These are phyloP conservation scores for Emydomyces testavorans DNA, from an alignment of 2,329 filamentous ascomycete species.

Conservation along the genomic window DNA sequence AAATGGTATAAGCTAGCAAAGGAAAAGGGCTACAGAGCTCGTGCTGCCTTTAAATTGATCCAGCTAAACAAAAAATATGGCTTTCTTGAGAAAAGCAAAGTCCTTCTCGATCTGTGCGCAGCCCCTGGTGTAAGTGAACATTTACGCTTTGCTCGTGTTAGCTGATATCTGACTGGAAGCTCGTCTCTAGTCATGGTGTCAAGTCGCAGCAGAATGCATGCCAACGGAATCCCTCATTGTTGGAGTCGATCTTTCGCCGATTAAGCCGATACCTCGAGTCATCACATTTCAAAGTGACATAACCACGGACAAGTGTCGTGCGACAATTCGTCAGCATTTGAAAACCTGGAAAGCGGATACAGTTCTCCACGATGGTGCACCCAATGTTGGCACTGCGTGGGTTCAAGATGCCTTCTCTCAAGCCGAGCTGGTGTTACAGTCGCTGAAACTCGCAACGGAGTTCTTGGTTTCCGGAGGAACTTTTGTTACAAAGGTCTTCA, in stretches of 20 bases:
- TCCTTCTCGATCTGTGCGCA: constrained; percentile 92
- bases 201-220: constrained; percentile 94
- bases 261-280: constrained; percentile 86
- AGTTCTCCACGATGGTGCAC: constrained; percentile 91
- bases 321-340: constrained; percentile 75
- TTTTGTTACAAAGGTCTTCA: constrained; percentile 95
- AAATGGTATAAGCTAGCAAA: constrained; percentile 99
- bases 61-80: constrained; percentile 99
- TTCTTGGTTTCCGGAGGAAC: constrained; percentile 81
- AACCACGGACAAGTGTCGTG: constrained; percentile 88
- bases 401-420: constrained; percentile 97
- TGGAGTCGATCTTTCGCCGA: constrained; percentile 86
- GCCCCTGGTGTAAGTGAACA: constrained; percentile 64
- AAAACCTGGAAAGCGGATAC: constrained; percentile 96
- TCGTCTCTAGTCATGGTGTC: constrained; percentile 66
- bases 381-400: constrained; percentile 97
- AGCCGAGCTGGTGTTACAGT: constrained; percentile 80
- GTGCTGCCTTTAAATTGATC: constrained; percentile 95
- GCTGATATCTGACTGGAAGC: constrained; percentile 20
- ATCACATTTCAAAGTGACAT: constrained; percentile 98
- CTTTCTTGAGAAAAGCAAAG: constrained; percentile 93
- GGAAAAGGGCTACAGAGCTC: constrained; percentile 91
- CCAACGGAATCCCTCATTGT: constrained; percentile 79
- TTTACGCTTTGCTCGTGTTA: neutral
- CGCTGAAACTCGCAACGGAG: constrained; percentile 86